phyloP scores from a whole-genome alignment of 192 early-diverging fungal species.

The Linnemannia elongata region DNA sequence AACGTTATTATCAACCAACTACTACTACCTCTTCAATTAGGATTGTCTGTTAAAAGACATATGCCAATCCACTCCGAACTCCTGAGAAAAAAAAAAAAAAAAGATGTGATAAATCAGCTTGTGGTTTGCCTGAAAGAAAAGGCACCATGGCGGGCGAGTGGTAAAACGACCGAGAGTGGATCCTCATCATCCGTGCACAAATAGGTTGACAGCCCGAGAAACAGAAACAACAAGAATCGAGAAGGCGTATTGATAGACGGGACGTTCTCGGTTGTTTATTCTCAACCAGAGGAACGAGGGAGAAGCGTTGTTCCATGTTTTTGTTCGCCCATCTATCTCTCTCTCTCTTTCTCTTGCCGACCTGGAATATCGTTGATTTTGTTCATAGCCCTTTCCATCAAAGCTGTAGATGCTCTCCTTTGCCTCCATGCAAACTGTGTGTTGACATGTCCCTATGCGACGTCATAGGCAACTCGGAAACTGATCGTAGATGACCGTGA shows the following conservation, averaged over 20 bases:
- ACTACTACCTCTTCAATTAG: neutral
- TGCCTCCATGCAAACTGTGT: no score
- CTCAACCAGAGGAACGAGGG: neutral
- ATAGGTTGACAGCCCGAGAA: neutral
- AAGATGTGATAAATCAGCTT: neutral
- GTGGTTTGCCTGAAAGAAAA: neutral
- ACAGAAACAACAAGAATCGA: neutral
- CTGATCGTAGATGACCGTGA: constrained; percentile 6
- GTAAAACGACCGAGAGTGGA: neutral
- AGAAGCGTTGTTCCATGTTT: neutral
- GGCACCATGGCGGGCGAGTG: neutral
- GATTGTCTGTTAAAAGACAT: neutral
- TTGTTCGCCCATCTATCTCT: neutral
- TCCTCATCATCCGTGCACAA: neutral
- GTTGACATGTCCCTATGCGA: no score
- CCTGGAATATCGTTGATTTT: no score
- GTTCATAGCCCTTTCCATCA: no score
- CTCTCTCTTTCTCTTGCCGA: no score
- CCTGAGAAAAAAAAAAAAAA: no score
- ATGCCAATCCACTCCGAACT: neutral
- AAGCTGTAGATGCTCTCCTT: no score
- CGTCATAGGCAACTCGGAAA: no score
- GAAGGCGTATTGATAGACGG: neutral
- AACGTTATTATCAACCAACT: neutral
- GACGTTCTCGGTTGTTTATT: neutral